phyloP scores from a whole-genome alignment of 352 stramenopile species.

The Achlya hypogyna region DNA sequence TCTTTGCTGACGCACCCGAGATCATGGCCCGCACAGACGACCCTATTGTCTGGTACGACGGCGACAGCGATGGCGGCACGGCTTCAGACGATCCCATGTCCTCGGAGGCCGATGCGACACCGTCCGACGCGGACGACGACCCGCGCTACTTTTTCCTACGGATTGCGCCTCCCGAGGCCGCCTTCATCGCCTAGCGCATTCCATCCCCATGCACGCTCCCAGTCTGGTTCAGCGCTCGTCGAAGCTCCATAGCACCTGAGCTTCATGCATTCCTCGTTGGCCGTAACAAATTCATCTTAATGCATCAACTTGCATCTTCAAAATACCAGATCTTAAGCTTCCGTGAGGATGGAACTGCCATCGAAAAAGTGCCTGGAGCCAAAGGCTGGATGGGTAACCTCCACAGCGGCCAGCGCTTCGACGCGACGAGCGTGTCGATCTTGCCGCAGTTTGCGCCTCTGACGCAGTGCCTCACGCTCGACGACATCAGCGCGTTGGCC shows the following conservation, averaged over 20 bases:
- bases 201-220: too few relatives aligned
- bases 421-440: not conserved
- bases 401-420: slow-evolving; percentile 1
- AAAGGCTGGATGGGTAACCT: not conserved
- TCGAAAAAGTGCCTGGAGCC: not conserved
- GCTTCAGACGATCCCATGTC: not conserved
- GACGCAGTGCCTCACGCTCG: slow-evolving; percentile 1
- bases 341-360: too few relatives aligned
- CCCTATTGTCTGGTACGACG: not conserved
- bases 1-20: not conserved
- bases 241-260: too few relatives aligned
- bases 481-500: not conserved
- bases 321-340: too few relatives aligned
- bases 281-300: too few relatives aligned
- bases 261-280: too few relatives aligned
- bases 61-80: not conserved
- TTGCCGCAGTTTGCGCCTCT: not conserved
- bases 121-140: too few relatives aligned
- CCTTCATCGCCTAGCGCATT: too few relatives aligned
- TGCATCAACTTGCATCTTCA: too few relatives aligned
- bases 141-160: too few relatives aligned
- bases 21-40: not conserved
- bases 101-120: not conserved
- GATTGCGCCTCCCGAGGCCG: too few relatives aligned
- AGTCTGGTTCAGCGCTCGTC: too few relatives aligned